A percentile compares a stretch with the other conserved stretches of the same genome.
phyloP scores from a whole-genome alignment of 2,329 filamentous ascomycete genomes.

The Verticillium klebahnii region DNA sequence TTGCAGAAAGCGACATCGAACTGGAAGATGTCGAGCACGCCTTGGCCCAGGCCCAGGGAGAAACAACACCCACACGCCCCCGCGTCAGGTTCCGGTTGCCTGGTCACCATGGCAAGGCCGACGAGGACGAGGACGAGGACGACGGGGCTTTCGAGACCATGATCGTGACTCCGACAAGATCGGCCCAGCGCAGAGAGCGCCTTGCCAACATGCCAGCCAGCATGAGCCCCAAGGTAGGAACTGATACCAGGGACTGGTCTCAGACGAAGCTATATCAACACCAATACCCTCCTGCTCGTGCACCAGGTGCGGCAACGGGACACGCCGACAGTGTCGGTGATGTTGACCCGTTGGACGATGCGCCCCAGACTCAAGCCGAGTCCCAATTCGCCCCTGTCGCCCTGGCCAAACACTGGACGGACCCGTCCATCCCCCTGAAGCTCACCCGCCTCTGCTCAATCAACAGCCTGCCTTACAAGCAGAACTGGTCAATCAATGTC shows the following conservation, averaged over 20 bases:
- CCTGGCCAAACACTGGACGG: slow-evolving; percentile 35
- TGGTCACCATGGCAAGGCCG: slow-evolving; percentile 8
- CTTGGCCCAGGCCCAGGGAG: background rate
- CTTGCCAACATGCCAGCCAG: slow-evolving; percentile 3
- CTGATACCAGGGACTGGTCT: background rate
- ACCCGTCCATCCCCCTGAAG: slow-evolving; percentile 40
- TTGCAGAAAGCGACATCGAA: slow-evolving; percentile 11
- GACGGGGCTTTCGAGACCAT: slow-evolving; percentile 29
- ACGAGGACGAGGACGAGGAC: slow-evolving; percentile 2
- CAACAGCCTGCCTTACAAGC: slow-evolving; percentile 48
- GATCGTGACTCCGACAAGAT: slow-evolving; percentile 14
- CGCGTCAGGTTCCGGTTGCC: background rate
- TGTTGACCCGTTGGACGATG: background rate
- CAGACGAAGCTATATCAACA: slow-evolving; percentile 6
- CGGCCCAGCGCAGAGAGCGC: slow-evolving; percentile 7
- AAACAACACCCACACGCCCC: background rate
- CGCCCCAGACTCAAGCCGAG: background rate
- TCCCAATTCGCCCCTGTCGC: slow-evolving; percentile 20
- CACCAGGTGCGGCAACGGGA: background rate
- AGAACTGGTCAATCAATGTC: slow-evolving; percentile 55
- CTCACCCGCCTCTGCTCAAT: slow-evolving; percentile 46
- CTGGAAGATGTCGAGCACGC: slow-evolving; percentile 3
- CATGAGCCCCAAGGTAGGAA: slow-evolving; percentile 1
- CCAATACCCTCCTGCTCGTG: background rate
- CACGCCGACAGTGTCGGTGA: background rate